phyloP scores from a whole-genome alignment of 208 protist genomes.

The Acanthamoeba healyi region DNA sequence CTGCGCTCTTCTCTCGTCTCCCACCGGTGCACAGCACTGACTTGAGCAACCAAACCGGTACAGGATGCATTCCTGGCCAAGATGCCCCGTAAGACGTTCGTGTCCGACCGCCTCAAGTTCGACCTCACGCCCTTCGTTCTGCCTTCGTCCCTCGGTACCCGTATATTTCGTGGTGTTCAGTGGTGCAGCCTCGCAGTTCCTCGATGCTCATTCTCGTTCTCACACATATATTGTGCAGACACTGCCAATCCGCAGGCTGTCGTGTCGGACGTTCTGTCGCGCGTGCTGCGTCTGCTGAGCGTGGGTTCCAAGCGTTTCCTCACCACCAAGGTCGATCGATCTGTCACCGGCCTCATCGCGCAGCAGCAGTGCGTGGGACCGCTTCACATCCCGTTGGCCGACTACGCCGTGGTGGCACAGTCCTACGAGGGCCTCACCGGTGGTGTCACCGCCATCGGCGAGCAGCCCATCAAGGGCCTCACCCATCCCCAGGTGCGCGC shows the following conservation, averaged over 20 bases:
- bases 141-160: slow-evolving; percentile 29
- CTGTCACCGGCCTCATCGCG: slow-evolving; percentile 90
- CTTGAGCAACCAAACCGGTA: not conserved
- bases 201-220: not conserved
- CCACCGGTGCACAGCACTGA: too few species aligned
- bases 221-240: not conserved
- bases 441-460: slow-evolving; percentile 82
- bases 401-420: slow-evolving; percentile 87
- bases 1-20: not conserved
- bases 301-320: slow-evolving; percentile 91
- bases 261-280: not conserved
- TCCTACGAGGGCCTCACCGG: slow-evolving; percentile 74
- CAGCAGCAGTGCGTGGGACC: slow-evolving; percentile 92
- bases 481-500: not conserved
- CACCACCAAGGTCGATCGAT: slow-evolving; percentile 91
- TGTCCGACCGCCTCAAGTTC: slow-evolving; percentile 29
- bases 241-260: not conserved
- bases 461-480: slow-evolving; percentile 90
- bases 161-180: not conserved
- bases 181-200: too few species aligned
- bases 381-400: slow-evolving; percentile 88
- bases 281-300: slow-evolving; percentile 85
- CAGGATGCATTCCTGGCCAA: slow-evolving; percentile 79
- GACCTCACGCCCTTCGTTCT: slow-evolving; percentile 70
- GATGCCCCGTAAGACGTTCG: slow-evolving; percentile 87